Evolutionary conservation across 805 yeast species (phyloP).

Genomic region (Pichia manshurica): DNA sequence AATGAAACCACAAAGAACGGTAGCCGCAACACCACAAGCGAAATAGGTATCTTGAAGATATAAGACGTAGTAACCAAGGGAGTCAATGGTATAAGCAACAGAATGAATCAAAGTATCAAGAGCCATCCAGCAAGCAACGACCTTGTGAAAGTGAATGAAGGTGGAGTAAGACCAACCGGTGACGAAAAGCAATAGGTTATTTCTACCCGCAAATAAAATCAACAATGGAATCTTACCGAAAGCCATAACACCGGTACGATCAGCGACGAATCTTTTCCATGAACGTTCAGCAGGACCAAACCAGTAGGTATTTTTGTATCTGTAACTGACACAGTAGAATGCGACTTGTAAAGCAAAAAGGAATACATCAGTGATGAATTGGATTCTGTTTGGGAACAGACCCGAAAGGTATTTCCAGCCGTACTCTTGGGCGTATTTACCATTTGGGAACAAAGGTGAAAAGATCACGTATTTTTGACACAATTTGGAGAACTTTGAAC

Average conservation of each 20-base stretch:
- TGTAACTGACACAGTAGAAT: conserved; percentile 18
- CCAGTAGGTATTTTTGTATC: conserved; percentile 13
- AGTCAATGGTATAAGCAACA: conserved; percentile 27
- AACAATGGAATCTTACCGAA: conserved; percentile 37
- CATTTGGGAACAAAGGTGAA: conserved; percentile 34
- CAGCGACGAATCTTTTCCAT: conserved; percentile 27
- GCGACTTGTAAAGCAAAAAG: conserved; percentile 24
- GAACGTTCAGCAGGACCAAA: conserved; percentile 31
- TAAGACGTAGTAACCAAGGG: conserved; percentile 8
- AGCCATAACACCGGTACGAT: conserved; percentile 37
- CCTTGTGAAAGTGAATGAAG: conserved; percentile 55
- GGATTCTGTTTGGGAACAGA: conserved; percentile 31
- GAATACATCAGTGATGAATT: conserved; percentile 25
- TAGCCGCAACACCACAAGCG: conserved; percentile 35
- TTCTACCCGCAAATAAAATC: conserved; percentile 45
- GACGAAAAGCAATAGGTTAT: conserved; percentile 37
- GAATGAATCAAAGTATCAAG: conserved; percentile 38
- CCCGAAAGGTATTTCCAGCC: conserved; percentile 19
- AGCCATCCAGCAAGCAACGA: conserved; percentile 51
- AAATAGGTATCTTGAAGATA: conserved; percentile 16
- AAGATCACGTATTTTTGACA: conserved; percentile 32
- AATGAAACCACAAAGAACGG: conserved; percentile 38
- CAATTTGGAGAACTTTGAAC: conserved; percentile 23
- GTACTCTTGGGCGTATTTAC: conserved; percentile 15
- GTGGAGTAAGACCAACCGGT: conserved; percentile 40